These are phyloP conservation scores for Penicillium sp. DNA, from an alignment of 2,329 filamentous ascomycete genomes.

Conservation along the genomic window DNA sequence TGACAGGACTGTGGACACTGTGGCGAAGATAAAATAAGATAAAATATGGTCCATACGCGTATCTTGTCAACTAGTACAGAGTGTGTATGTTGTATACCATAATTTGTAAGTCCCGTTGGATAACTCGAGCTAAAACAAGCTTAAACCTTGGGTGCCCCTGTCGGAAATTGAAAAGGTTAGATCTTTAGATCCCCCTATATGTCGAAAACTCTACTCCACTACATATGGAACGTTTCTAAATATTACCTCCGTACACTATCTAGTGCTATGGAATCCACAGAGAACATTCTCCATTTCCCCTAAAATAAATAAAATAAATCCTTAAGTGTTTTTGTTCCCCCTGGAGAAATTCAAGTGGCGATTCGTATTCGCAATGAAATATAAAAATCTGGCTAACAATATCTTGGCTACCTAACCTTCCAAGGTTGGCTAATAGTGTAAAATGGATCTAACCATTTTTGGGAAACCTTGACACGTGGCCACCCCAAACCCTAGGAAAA, in stretches of 20 bases:
- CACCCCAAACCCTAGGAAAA: constrained; percentile 7
- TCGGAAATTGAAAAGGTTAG: constrained; percentile 11
- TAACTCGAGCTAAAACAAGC: constrained; percentile 20
- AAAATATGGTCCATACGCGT: constrained; percentile 3
- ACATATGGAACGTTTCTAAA: neutral
- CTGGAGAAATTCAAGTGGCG: constrained; percentile 1
- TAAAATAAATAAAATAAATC: neutral
- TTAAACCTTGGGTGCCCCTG: constrained; percentile 18
- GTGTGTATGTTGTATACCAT: too few relatives aligned
- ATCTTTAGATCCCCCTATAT: constrained; percentile 4
- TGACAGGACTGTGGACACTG: neutral
- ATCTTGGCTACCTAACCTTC: neutral
- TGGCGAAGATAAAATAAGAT: constrained; percentile 6
- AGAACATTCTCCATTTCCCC: neutral
- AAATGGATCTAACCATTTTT: neutral
- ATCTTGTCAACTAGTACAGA: neutral
- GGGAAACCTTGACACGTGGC: constrained; percentile 6
- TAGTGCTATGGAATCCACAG: neutral
- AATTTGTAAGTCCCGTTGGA: constrained; percentile 2
- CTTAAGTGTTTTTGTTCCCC: neutral
- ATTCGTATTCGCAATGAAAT: constrained; percentile 1
- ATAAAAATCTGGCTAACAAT: neutral
- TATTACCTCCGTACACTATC: neutral
- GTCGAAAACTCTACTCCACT: neutral
- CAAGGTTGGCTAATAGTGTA: neutral